Conservation (phyloP, 495 filamentous ascomycete species). For the Hapsidospora chrysogenum region DNA sequence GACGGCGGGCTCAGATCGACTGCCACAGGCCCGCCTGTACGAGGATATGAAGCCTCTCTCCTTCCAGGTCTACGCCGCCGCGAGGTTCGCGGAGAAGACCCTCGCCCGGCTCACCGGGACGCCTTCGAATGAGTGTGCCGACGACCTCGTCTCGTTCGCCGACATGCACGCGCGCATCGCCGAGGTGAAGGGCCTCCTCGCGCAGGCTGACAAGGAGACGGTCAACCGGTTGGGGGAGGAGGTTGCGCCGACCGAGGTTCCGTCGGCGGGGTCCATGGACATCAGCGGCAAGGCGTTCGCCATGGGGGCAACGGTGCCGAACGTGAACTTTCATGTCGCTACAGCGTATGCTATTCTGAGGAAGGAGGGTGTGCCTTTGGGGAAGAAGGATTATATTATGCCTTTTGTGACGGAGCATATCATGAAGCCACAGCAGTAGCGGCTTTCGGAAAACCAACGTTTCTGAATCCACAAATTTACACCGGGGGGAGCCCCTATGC, state of each 20-base stretch:
- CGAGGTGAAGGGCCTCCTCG: conserved; percentile 10
- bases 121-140: conserved; percentile 13
- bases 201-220: conserved; percentile 17
- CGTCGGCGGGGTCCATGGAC: conserved; percentile 3
- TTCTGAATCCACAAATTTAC: too few relatives aligned
- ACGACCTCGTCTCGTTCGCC: conserved; percentile 19
- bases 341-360: conserved; percentile 40
- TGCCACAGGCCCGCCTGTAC: conserved; percentile 11
- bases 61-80: conserved; percentile 20
- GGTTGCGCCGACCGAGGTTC: conserved; percentile 12
- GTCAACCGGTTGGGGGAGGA: conserved; percentile 18
- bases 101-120: conserved; percentile 18
- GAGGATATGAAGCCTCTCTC: conserved; percentile 28
- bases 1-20: conserved; percentile 6
- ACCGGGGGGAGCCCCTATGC: not conserved
- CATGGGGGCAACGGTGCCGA: conserved; percentile 23
- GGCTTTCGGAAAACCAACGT: too few relatives aligned
- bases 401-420: conserved; percentile 8
- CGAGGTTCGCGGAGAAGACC: conserved; percentile 20
- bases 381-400: conserved; percentile 34
- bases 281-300: conserved; percentile 12
- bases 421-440: too few relatives aligned
- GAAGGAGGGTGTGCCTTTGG: conserved; percentile 36
- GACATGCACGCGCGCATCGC: conserved; percentile 9
- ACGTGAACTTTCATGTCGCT: conserved; percentile 39